Conservation (phyloP, 2,329 filamentous ascomycete genomes). For the Botrytis fabae region DNA sequence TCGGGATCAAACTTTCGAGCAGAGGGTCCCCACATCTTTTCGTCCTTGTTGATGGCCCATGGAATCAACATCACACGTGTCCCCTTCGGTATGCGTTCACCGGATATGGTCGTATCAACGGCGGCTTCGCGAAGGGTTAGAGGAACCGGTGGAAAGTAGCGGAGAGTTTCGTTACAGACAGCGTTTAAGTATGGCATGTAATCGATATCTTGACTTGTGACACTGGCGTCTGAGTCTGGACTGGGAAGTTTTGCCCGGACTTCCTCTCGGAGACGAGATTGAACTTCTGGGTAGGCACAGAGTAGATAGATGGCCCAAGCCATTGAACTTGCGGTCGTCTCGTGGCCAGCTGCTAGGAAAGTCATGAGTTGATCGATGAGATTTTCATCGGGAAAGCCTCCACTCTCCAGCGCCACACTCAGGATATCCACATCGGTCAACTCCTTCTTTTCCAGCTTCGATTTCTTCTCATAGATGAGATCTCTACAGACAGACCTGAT, state of each 20-base stretch:
- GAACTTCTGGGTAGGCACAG: conserved; percentile 63
- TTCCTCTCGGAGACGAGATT: conserved; percentile 67
- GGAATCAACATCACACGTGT: conserved; percentile 66
- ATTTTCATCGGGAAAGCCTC: conserved; percentile 73
- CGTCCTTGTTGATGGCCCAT: conserved; percentile 68
- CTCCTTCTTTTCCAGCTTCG: conserved; percentile 51
- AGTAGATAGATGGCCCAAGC: conserved; percentile 75
- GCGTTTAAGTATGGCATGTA: conserved; percentile 77
- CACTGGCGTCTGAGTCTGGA: conserved; percentile 43
- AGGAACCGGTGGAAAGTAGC: conserved; percentile 71
- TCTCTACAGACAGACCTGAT: conserved; percentile 67
- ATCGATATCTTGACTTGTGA: conserved; percentile 63
- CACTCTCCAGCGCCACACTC: conserved; percentile 74
- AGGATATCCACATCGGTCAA: conserved; percentile 69
- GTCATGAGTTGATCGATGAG: conserved; percentile 91
- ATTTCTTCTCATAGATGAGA: conserved; percentile 71
- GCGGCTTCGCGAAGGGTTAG: conserved; percentile 67
- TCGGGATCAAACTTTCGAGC: conserved; percentile 77
- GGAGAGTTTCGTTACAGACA: conserved; percentile 74
- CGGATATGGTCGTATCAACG: conserved; percentile 64
- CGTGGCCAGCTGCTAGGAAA: conserved; percentile 79
- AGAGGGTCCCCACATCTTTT: conserved; percentile 72
- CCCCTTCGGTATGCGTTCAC: conserved; percentile 66
- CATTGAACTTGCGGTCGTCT: conserved; percentile 74
- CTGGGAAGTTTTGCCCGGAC: conserved; percentile 61